Conservation (phyloP, 371 early-diverging fungal species). For the Thermomucor indicae-seudaticae region DNA sequence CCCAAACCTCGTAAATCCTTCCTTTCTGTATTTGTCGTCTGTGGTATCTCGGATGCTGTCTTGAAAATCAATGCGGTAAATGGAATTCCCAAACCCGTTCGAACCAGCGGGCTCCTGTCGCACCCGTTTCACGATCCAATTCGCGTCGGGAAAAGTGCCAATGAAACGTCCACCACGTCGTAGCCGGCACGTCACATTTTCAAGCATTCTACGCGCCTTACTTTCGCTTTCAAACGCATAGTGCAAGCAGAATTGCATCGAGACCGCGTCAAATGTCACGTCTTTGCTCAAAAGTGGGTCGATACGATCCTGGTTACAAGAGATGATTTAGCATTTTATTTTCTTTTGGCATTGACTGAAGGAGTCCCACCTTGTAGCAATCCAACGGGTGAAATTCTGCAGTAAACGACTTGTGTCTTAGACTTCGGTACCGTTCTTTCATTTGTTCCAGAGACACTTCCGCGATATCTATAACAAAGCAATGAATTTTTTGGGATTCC, state of each 20-base stretch:
- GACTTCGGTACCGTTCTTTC: conserved; percentile 59
- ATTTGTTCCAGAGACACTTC: conserved; percentile 91
- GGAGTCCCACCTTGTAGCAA: conserved; percentile 67
- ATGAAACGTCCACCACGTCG: conserved; percentile 86
- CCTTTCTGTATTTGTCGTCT: conserved; percentile 10
- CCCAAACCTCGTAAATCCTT: conserved; percentile 67
- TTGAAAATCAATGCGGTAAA: conserved; percentile 83
- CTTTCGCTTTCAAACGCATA: conserved; percentile 93
- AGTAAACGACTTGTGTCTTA: conserved; percentile 53
- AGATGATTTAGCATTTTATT: not conserved
- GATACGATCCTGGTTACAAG: conserved; percentile 43
- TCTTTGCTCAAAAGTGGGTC: conserved; percentile 50
- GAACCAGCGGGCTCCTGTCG: conserved; percentile 22
- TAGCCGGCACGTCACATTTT: conserved; percentile 79
- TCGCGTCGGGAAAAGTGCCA: conserved; percentile 93
- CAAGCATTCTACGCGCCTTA: conserved; percentile 75
- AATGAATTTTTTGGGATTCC: not conserved
- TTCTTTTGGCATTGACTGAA: not conserved
- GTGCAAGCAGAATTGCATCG: conserved; percentile 97
- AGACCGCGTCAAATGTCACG: conserved; percentile 80
- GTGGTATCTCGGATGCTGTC: conserved; percentile 45
- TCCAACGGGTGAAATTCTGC: conserved; percentile 80
- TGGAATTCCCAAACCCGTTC: conserved; percentile 76
- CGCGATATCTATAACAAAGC: conserved; percentile 81
- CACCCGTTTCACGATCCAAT: conserved; percentile 73